phyloP scores from a whole-genome alignment of 148 eudicot genomes.

The Vaccinium vitisidaea region DNA sequence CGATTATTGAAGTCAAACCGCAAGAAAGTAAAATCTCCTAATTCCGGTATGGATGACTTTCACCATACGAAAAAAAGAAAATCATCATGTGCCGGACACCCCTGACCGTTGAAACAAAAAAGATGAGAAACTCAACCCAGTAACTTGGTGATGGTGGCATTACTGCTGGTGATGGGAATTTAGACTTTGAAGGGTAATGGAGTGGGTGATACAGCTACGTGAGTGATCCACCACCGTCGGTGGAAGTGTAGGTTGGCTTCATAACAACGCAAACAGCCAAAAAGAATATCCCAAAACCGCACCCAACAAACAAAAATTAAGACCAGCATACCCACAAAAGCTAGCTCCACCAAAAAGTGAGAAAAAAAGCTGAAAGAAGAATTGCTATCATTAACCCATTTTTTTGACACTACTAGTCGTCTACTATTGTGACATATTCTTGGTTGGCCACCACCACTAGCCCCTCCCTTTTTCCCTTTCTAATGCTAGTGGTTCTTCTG shows the following conservation, averaged over 20 bases:
- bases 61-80: too few species aligned
- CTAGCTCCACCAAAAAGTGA: slow-evolving; percentile 17
- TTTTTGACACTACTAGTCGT: slow-evolving; percentile 31
- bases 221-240: slow-evolving; percentile 46
- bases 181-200: neutral
- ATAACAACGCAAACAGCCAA: slow-evolving; percentile 69
- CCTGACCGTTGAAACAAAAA: too few species aligned
- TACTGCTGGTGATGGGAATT: neutral
- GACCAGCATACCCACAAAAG: slow-evolving; percentile 17
- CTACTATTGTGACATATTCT: slow-evolving; percentile 9
- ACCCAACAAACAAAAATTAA: slow-evolving; percentile 13
- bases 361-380: neutral
- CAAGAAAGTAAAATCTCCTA: too few species aligned
- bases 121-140: too few species aligned
- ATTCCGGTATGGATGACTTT: too few species aligned
- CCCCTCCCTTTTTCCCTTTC: slow-evolving; percentile 22
- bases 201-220: slow-evolving; percentile 68
- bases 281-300: slow-evolving; percentile 32
- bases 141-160: too few species aligned
- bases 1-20: too few species aligned
- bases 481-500: slow-evolving; percentile 45
- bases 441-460: slow-evolving; percentile 39
- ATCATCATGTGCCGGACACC: too few species aligned
- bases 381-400: slow-evolving; percentile 35
- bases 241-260: slow-evolving; percentile 67